phyloP scores from a whole-genome alignment of 306 rosid genomes.

The Ziziphus jujuba region DNA sequence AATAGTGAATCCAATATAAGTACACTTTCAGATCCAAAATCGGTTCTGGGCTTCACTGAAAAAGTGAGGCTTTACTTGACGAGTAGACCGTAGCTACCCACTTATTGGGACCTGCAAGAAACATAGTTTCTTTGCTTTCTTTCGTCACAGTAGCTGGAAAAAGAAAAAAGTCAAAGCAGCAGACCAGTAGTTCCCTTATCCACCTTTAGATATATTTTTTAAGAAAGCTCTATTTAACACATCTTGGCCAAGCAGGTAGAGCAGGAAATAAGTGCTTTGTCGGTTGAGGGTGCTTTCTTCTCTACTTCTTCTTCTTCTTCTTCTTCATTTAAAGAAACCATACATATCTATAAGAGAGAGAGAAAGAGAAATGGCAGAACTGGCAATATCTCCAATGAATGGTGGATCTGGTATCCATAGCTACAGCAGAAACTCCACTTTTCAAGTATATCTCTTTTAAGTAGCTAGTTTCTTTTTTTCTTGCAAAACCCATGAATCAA shows the following conservation, averaged over 20 bases:
- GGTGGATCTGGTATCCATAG: conserved; percentile 13
- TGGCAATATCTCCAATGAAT: conserved; percentile 1
- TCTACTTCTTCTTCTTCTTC: background rate
- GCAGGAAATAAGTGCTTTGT: background rate
- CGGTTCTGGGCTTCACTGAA: too few relatives aligned
- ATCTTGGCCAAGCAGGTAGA: background rate
- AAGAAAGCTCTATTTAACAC: conserved; percentile 3
- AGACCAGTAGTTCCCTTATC: conserved; percentile 18
- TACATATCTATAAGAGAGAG: background rate
- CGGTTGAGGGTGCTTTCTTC: conserved; percentile 7
- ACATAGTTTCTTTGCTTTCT: too few relatives aligned
- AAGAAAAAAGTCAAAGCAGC: conserved; percentile 19
- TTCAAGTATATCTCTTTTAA: conserved; percentile 6
- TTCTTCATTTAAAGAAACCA: background rate
- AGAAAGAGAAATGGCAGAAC: conserved; percentile 23
- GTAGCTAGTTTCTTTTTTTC: background rate
- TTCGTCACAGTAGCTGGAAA: too few relatives aligned
- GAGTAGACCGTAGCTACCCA: too few relatives aligned
- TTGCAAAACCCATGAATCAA: too few relatives aligned
- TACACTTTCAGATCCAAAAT: too few relatives aligned
- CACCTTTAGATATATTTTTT: conserved; percentile 11
- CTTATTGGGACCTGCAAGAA: too few relatives aligned
- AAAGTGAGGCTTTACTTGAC: too few relatives aligned
- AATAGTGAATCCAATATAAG: too few relatives aligned
- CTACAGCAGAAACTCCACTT: conserved; percentile 19